Base-by-base conservation (phyloP, 1,139 yeast genomes). In the Magnusiomyces fungicola region DNA sequence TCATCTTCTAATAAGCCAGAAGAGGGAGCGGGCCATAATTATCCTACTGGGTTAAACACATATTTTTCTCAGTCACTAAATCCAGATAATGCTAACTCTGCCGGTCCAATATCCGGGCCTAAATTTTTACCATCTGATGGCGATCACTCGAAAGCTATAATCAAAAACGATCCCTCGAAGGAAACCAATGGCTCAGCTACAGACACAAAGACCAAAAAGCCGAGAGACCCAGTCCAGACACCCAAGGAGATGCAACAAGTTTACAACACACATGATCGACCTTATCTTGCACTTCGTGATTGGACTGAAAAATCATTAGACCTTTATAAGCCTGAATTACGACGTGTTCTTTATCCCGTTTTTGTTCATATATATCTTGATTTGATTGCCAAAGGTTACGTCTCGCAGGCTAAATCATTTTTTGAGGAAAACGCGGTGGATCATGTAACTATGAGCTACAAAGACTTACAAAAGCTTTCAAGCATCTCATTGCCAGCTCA, bases 281-380 rank as follows among this genome's bases (percentile, higher is more conserved):
- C 96, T 0, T 94, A 89, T 66, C 72, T 82, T 21, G 75, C 87
- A 65, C 75, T 90, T 55, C 78, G 87, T 55, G 81, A 81, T 53
- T 94, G 97, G 97, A 87, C 87, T 33, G 96, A 89, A 58, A 78
- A 89, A 27, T 89, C 97, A 0, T 74, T 92, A 60, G 98, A 92
- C 64, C 76, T 92, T 68, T 92, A 94, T 68, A 85, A 84, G 65
- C 92, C 95, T 12, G 97, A 92, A 65, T 73, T 92, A 54, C 76
- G 85, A 50, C 78, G 95, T 56, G 76, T 90, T 38, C 71, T 92
- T 58, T 92, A 84, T 64, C 99, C 99, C 2, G 75, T 92, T 29
- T 92, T 90, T 68, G 84, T 92, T 45, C 96, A 92, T 67, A 79
- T 90, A 59, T 92, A 81, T 63, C 72, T 92, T 56, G 94, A 88